Conservation (phyloP, 139 green algal species). For the Coccomyxa sp. region DNA sequence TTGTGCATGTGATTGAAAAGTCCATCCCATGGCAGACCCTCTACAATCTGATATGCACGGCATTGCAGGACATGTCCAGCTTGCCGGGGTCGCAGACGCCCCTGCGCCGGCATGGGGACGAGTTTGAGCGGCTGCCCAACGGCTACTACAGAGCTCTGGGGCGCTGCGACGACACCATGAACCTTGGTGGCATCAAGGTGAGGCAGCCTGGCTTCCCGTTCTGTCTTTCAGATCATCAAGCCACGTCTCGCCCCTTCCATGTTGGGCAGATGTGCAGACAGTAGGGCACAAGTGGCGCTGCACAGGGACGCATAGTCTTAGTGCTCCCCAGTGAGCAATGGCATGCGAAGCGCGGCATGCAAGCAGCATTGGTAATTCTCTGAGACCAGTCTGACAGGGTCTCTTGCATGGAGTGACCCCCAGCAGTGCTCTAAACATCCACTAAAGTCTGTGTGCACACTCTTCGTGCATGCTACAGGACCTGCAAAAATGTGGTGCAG, state of each 20-base stretch:
- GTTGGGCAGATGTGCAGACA: too few species aligned
- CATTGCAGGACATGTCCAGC: neutral
- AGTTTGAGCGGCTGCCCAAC: conserved; percentile 60
- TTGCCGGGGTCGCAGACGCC: neutral
- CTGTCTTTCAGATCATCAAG: too few species aligned
- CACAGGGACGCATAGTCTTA: too few species aligned
- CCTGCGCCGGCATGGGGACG: conserved; percentile 88
- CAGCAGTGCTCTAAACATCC: neutral
- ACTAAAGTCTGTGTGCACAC: neutral
- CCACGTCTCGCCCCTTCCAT: too few species aligned
- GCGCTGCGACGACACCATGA: conserved; percentile 94
- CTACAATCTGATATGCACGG: too few species aligned
- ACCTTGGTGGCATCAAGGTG: conserved; percentile 91
- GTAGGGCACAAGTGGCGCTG: too few species aligned
- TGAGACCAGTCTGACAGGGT: neutral
- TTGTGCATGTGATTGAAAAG: too few species aligned
- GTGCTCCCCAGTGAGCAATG: too few species aligned
- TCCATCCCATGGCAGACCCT: too few species aligned
- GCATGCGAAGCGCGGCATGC: too few species aligned
- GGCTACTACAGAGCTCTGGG: conserved; percentile 74
- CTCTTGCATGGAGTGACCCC: neutral
- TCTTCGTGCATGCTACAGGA: neutral
- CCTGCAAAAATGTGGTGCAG: neutral
- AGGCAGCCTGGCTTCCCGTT: too few species aligned
- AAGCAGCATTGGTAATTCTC: neutral